Evolutionary conservation across 495 filamentous ascomycete genomes (phyloP), one percentile per base, ranked within the genome.

Genomic region (Xylaria nigripes): DNA sequence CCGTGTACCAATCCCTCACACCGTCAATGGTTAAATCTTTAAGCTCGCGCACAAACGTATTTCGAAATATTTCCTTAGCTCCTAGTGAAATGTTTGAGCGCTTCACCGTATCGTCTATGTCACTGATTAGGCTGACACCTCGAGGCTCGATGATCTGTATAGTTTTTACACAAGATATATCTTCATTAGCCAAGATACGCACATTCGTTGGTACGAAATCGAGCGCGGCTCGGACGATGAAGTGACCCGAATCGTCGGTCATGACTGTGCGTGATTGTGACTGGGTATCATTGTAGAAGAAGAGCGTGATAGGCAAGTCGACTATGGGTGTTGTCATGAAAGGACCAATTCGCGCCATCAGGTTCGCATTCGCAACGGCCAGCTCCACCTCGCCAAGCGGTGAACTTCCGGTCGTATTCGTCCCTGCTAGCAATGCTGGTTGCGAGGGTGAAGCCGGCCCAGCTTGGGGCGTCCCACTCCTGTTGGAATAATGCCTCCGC

Each of bases 71-170:
- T 67, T 99, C 93, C 38, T 87, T 85, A 0, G 92, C 84, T 0
- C 94, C 93, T 56, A 80, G 78, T 6, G 79, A 75, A 58, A 99
- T 93, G 13, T 87, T 93, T 2, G 94, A 96, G 60, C 90, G 89
- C 65, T 99, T 99, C 55, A 99, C 86, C 0, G 93, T 99, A 68
- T 99, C 93, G 63, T 99, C 93, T 54, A 99, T 91, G 61, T 99
- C 93, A 64, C 89, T 96, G 62, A 99, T 96, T 49, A 99, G 51
- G 63, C 91, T 96, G 57, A 99, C 77, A 21, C 93, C 93, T n/a
- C 67, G 73, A 0, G 86, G 78, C 49, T 94, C 86, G 16, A 86
- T 87, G 24, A 95, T 74, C 36, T 81, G 73, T 32, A 97, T 77
- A 13, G 83, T 78, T 56, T 89, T 84, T 0, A 83, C 85, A 7